These are phyloP conservation scores for Cinnamomum chago DNA, from an alignment of 164 flowering plant genomes.

Conservation along the genomic window DNA sequence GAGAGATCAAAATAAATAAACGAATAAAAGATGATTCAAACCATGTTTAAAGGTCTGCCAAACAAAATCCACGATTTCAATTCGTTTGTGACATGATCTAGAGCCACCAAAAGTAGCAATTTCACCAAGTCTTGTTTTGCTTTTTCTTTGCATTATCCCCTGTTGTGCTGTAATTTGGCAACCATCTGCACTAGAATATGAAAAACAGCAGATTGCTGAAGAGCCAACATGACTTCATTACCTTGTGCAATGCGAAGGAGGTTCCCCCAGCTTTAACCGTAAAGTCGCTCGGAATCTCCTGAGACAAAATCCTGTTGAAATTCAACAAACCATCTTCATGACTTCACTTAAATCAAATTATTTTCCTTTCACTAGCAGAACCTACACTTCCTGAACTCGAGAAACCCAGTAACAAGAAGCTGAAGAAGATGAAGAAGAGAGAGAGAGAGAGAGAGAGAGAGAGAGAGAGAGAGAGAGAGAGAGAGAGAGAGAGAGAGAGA, in stretches of 20 bases:
- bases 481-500: conserved; percentile 11
- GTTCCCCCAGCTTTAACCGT: conserved; percentile 60
- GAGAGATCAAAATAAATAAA: too few species aligned
- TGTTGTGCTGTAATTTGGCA: neutral
- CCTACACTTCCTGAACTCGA: neutral
- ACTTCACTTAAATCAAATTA: neutral
- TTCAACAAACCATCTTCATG: conserved; percentile 8
- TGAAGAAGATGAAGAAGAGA: neutral
- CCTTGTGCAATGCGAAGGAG: conserved; percentile 87
- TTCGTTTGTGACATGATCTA: too few species aligned
- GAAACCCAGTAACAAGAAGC: neutral
- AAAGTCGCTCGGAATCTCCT: conserved; percentile 84
- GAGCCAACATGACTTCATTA: conserved; percentile 9
- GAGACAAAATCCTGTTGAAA: conserved; percentile 82
- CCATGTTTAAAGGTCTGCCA: too few species aligned
- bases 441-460: neutral
- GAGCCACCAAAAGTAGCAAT: too few species aligned
- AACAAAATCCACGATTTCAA: too few species aligned
- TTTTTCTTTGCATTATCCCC: too few species aligned
- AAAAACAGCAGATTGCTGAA: neutral
- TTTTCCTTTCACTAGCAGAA: neutral
- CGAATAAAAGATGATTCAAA: too few species aligned
- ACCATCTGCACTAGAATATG: neutral
- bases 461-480: neutral
- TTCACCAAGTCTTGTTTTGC: too few species aligned